Evolutionary conservation across 106 monocot genomes (phyloP).

Genomic region (Dioscorea alata): DNA sequence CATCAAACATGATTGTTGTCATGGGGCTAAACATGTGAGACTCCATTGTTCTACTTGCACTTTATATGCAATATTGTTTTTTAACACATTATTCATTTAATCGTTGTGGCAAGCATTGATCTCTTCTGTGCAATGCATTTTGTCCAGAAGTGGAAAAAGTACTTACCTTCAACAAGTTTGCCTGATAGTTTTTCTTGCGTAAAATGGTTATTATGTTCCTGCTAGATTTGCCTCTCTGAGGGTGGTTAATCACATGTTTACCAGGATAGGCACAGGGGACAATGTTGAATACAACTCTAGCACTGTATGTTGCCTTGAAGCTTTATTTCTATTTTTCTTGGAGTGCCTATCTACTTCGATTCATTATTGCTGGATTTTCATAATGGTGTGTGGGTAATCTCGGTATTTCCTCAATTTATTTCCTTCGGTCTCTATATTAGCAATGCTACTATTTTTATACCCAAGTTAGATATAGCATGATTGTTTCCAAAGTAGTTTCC

Average conservation of each 20-base stretch:
- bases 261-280: constrained; percentile 78
- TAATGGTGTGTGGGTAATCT: too few relatives aligned
- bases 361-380: too few relatives aligned
- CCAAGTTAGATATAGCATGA: too few relatives aligned
- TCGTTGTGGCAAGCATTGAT: neutral
- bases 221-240: constrained; percentile 92
- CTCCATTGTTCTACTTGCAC: neutral
- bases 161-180: constrained; percentile 98
- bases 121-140: neutral
- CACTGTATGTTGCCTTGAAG: constrained; percentile 50
- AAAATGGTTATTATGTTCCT: constrained; percentile 94
- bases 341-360: too few relatives aligned
- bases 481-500: too few relatives aligned
- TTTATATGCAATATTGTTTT: neutral
- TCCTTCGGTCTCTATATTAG: too few relatives aligned
- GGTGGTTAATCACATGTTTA: constrained; percentile 91
- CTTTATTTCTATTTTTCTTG: neutral
- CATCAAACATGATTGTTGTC: constrained; percentile 87
- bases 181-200: constrained; percentile 83
- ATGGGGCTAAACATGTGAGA: constrained; percentile 98
- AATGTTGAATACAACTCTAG: constrained; percentile 91
- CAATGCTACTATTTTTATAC: too few relatives aligned
- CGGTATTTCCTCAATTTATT: too few relatives aligned
- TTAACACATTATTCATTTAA: neutral
- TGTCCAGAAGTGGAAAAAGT: constrained; percentile 92